Conservation (phyloP, 768 basidiomycete species). For the Auricularia auricula-judae region DNA sequence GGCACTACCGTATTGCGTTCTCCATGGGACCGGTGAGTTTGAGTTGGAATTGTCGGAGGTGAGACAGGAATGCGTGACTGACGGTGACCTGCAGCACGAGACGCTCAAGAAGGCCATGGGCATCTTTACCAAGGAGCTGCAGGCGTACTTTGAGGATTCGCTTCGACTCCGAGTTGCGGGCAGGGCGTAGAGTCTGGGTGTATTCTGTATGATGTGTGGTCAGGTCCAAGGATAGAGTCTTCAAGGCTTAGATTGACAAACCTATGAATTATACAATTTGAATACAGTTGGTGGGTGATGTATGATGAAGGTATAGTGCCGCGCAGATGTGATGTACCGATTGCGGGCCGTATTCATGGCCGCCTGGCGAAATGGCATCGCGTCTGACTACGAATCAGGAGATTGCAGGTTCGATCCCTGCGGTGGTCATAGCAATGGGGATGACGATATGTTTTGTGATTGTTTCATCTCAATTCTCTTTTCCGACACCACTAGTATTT, state of each 20-base stretch:
- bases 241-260: too few relatives aligned
- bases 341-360: background rate
- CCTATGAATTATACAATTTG: too few relatives aligned
- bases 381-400: slow-evolving; percentile 45
- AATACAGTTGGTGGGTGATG: too few relatives aligned
- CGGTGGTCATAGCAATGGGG: slow-evolving; percentile 48
- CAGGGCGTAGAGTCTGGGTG: too few relatives aligned
- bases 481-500: too few relatives aligned
- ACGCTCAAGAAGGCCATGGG: slow-evolving; percentile 8
- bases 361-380: background rate
- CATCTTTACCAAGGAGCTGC: slow-evolving; percentile 8
- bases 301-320: too few relatives aligned
- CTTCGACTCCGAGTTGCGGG: background rate
- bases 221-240: too few relatives aligned
- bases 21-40: slow-evolving; percentile 19
- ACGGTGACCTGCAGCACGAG: slow-evolving; percentile 4
- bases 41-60: background rate
- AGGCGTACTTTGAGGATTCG: slow-evolving; percentile 6
- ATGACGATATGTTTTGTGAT: too few relatives aligned
- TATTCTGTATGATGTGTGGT: too few relatives aligned
- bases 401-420: slow-evolving; percentile 97
- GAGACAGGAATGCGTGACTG: background rate
- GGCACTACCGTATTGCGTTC: slow-evolving; percentile 23
- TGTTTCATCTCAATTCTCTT: too few relatives aligned
- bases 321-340: too few relatives aligned